These are phyloP conservation scores for Striga asiatica DNA, from an alignment of 257 asterid species.

Conservation along the genomic window DNA sequence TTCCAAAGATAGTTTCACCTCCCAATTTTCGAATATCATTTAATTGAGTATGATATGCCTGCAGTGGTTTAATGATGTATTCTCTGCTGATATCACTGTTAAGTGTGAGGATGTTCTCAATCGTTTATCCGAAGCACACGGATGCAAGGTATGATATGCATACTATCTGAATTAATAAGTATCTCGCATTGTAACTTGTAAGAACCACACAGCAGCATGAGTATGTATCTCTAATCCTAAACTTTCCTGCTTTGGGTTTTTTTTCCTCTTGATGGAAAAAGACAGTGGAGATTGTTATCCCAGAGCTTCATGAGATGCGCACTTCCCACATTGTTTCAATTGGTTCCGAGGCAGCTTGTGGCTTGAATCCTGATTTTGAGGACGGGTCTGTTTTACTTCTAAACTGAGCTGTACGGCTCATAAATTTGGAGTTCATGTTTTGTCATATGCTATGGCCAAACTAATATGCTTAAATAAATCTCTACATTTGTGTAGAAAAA, in stretches of 20 bases:
- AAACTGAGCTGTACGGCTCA: neutral
- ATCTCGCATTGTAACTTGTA: constrained; percentile 15
- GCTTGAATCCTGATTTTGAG: constrained; percentile 60
- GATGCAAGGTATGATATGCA: constrained; percentile 56
- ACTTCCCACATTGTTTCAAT: constrained; percentile 78
- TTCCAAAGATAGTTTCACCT: constrained; percentile 6
- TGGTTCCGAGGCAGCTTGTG: constrained; percentile 72
- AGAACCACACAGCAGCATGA: constrained; percentile 7
- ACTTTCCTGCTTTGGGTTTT: constrained; percentile 13
- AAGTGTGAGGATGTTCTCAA: constrained; percentile 77
- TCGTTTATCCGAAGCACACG: constrained; percentile 59
- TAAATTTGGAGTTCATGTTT: neutral
- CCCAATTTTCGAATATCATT: constrained; percentile 12
- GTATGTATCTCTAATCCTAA: constrained; percentile 6
- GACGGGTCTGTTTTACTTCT: constrained; percentile 56
- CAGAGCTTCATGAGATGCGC: constrained; percentile 93
- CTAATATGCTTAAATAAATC: constrained; percentile 11
- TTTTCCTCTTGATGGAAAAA: constrained; percentile 30
- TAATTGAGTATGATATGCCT: constrained; percentile 11
- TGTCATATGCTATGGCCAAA: neutral
- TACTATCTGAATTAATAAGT: constrained; percentile 3
- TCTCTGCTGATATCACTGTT: constrained; percentile 67
- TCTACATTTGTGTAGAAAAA: constrained; percentile 36
- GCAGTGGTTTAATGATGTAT: constrained; percentile 95
- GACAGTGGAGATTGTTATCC: constrained; percentile 79